Percentiles rank a stretch among this genome's conserved stretches.
phyloP scores from a whole-genome alignment of 208 protist genomes.

The Acanthamoeba culbertsoni region DNA sequence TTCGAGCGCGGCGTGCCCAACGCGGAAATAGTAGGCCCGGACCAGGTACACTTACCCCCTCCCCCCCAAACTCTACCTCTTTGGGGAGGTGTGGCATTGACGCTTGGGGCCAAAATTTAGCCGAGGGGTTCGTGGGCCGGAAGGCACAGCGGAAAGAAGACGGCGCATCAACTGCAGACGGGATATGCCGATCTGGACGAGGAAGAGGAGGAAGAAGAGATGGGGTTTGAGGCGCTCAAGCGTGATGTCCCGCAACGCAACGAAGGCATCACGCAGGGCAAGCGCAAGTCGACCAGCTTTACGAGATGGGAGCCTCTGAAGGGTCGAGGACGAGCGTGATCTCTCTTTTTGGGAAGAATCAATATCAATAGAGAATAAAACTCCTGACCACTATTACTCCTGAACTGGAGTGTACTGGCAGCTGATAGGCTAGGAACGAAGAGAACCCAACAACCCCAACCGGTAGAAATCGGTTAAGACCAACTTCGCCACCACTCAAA shows the following conservation, averaged over 20 bases:
- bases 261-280: background rate
- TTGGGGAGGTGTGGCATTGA: background rate
- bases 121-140: background rate
- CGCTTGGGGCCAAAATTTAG: background rate
- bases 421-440: too few species aligned
- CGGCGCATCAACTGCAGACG: background rate
- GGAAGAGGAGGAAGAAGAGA: background rate
- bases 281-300: background rate
- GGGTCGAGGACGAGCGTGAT: background rate
- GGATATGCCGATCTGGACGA: background rate
- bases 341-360: background rate
- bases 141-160: background rate
- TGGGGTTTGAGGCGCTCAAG: background rate
- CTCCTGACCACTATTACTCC: too few species aligned
- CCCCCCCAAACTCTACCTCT: too few species aligned
- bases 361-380: background rate
- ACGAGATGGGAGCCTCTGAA: background rate
- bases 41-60: background rate
- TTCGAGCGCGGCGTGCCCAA: background rate
- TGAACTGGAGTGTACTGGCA: too few species aligned
- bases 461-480: too few species aligned
- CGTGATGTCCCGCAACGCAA: background rate
- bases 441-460: too few species aligned
- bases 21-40: background rate
- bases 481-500: too few species aligned